These are phyloP conservation scores for Sporothrix sp. DNA, from an alignment of 2,329 filamentous ascomycete genomes.

Conservation along the genomic window DNA sequence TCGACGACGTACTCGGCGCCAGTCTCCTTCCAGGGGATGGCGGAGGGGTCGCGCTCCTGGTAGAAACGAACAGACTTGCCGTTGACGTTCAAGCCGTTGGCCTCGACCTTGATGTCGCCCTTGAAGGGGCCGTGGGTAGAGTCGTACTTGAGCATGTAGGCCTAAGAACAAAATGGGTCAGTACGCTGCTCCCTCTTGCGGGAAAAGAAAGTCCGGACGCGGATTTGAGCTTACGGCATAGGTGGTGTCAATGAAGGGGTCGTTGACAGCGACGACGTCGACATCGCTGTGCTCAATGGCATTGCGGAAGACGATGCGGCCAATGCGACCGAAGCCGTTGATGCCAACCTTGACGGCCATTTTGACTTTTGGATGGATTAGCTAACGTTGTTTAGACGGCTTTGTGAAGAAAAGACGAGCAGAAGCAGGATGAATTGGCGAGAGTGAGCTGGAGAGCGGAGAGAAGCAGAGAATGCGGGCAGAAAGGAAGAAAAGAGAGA, in stretches of 20 bases:
- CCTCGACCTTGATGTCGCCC: constrained; percentile 67
- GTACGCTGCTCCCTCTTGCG: neutral
- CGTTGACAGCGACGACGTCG: constrained; percentile 93
- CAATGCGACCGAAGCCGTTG: constrained; percentile 99
- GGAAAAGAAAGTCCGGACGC: too few relatives aligned
- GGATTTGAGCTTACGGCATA: constrained; percentile 98
- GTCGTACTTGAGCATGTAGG: constrained; percentile 99
- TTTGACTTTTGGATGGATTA: constrained; percentile 25
- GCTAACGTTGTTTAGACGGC: neutral
- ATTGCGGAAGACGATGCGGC: constrained; percentile 98
- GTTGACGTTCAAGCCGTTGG: constrained; percentile 72
- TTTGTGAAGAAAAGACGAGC: neutral
- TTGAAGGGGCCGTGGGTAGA: constrained; percentile 95
- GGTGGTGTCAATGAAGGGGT: constrained; percentile 96
- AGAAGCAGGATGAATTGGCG: neutral
- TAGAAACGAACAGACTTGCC: constrained; percentile 95
- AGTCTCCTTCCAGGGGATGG: constrained; percentile 82
- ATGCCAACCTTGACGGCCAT: constrained; percentile 75
- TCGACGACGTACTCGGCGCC: constrained; percentile 92
- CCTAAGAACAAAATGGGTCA: constrained; percentile 39
- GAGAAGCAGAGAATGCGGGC: neutral
- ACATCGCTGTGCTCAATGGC: constrained; percentile 82
- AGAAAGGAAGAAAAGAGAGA: neutral
- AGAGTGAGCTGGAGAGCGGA: neutral
- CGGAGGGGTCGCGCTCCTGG: constrained; percentile 78